phyloP scores from a whole-genome alignment of 2,329 filamentous ascomycete species.

The Xylariales sp. region DNA sequence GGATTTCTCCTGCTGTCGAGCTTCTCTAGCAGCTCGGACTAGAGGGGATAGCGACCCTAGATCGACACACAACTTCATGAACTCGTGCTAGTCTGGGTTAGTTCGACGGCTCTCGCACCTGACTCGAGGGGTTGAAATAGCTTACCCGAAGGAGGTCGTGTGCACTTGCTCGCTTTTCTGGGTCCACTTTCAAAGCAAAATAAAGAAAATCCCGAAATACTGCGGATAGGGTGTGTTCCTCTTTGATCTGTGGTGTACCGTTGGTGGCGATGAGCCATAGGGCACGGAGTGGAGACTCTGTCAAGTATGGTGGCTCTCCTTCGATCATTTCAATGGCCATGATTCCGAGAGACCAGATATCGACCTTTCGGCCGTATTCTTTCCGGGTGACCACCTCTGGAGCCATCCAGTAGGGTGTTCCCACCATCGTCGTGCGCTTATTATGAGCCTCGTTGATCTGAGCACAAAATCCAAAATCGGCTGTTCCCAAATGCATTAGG shows the following conservation, averaged over 20 bases:
- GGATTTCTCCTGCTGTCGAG: slow-evolving; percentile 85
- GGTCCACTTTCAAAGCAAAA: slow-evolving; percentile 95
- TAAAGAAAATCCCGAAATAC: slow-evolving; percentile 92
- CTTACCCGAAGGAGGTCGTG: slow-evolving; percentile 92
- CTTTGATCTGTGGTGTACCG: slow-evolving; percentile 94
- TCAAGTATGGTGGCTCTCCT: slow-evolving; percentile 95
- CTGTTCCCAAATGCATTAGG: slow-evolving; percentile 57
- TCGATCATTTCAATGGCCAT: slow-evolving; percentile 99
- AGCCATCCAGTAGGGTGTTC: slow-evolving; percentile 99
- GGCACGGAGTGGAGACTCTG: slow-evolving; percentile 91
- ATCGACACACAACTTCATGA: slow-evolving; percentile 81
- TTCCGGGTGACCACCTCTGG: slow-evolving; percentile 97
- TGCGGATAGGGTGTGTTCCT: slow-evolving; percentile 82
- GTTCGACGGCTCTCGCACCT: slow-evolving; percentile 16
- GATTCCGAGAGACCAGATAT: slow-evolving; percentile 98
- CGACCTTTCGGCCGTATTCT: slow-evolving; percentile 97
- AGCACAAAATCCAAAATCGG: slow-evolving; percentile 98
- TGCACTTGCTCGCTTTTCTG: slow-evolving; percentile 94
- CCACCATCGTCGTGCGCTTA: slow-evolving; percentile 99
- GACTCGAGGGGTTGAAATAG: slow-evolving; percentile 41
- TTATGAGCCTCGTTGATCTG: slow-evolving; percentile 98
- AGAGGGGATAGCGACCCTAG: slow-evolving; percentile 83
- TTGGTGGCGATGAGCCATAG: slow-evolving; percentile 97
- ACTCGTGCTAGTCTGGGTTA: slow-evolving; percentile 71
- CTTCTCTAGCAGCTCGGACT: slow-evolving; percentile 85